Conservation (phyloP, 192 early-diverging fungal species). For the Piromyces finnis region DNA sequence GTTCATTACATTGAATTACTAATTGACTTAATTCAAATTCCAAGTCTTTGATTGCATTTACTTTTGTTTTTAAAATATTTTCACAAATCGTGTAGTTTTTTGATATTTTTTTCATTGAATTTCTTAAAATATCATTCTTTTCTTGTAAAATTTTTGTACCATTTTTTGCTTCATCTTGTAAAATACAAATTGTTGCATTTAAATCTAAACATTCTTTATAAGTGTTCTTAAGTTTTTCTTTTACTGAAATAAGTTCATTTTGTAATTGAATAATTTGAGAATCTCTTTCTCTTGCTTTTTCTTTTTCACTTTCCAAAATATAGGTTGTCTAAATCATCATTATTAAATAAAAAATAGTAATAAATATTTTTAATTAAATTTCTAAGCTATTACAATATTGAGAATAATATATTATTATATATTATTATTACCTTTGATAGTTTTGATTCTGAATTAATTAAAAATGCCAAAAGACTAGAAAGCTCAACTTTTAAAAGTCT, state of each 20-base stretch:
- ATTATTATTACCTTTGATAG: background rate
- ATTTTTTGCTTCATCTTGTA: background rate
- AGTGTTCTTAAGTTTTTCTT: background rate
- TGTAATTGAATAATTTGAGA: background rate
- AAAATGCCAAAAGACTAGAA: slow-evolving; percentile 28
- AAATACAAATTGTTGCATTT: background rate
- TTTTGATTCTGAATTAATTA: slow-evolving; percentile 25
- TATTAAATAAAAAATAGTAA: background rate
- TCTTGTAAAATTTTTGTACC: background rate
- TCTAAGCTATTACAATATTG: too few species aligned
- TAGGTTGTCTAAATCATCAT: background rate
- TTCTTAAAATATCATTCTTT: background rate
- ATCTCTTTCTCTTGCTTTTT: background rate
- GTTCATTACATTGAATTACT: background rate
- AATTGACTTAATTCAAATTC: background rate
- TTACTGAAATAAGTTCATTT: background rate
- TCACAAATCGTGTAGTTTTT: background rate
- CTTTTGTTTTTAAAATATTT: background rate
- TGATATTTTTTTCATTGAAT: background rate
- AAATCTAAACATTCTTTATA: background rate
- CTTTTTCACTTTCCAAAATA: background rate
- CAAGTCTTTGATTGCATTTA: background rate
- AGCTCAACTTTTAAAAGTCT: slow-evolving; percentile 27
- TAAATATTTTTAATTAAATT: too few species aligned
- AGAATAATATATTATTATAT: background rate